A percentile compares a stretch with the other conserved stretches of the same genome.
phyloP scores from a whole-genome alignment of 306 rosid genomes.

The Alnus rubra region DNA sequence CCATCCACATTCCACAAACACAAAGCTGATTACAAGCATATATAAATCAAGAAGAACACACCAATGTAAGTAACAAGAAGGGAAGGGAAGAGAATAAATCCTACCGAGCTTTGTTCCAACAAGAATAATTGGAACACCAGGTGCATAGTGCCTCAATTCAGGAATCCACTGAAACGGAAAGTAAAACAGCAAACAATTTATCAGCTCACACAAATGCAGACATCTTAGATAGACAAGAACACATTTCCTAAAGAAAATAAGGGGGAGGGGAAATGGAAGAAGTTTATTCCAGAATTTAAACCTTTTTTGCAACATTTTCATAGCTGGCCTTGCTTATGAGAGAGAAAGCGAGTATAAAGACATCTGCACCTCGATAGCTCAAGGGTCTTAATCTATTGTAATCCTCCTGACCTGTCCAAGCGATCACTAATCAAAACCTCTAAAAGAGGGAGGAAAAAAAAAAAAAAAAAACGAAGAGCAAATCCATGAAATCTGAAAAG shows the following conservation, averaged over 20 bases:
- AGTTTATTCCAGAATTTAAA: conserved; percentile 17
- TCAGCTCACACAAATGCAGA: conserved; percentile 21
- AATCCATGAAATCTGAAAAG: conserved; percentile 1
- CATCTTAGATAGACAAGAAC: not conserved
- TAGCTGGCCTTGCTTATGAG: conserved; percentile 88
- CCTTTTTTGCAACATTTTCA: conserved; percentile 81
- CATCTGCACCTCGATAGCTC: conserved; percentile 82
- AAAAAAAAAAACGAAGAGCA: not conserved
- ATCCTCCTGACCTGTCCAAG: conserved; percentile 79
- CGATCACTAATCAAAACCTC: not conserved
- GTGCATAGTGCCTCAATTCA: conserved; percentile 84
- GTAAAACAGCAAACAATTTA: conserved; percentile 12
- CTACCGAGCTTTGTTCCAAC: conserved; percentile 86
- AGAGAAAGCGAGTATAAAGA: conserved; percentile 81
- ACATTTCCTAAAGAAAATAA: not conserved
- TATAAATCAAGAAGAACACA: conserved; percentile 1
- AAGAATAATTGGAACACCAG: conserved; percentile 85
- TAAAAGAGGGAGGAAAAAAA: not conserved
- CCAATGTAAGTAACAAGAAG: conserved; percentile 14
- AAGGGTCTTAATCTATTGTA: conserved; percentile 79
- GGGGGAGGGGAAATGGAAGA: too few relatives aligned
- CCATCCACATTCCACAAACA: conserved; percentile 4
- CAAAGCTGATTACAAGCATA: not conserved
- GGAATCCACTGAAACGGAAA: conserved; percentile 79
- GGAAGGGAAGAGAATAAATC: conserved; percentile 5